A percentile compares a stretch with the other conserved stretches of the same genome.
These are phyloP conservation scores for Exserohilum turcica DNA, from an alignment of 2,329 filamentous ascomycete genomes.

Conservation along the genomic window DNA sequence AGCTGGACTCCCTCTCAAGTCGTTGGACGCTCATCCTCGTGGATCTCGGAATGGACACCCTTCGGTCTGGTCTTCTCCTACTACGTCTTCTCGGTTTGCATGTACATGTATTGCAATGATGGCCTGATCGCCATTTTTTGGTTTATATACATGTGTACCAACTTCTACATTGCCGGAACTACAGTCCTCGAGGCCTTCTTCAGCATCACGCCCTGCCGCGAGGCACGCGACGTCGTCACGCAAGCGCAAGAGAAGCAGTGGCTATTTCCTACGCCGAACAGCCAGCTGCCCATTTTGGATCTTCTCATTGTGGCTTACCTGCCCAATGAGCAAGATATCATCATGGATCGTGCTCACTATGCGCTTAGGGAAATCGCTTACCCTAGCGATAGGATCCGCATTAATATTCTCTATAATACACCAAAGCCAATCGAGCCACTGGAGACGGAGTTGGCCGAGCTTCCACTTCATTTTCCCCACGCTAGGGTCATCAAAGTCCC, in stretches of 20 bases:
- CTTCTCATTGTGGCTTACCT: constrained; percentile 58
- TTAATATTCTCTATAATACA: constrained; percentile 58
- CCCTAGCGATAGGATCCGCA: constrained; percentile 53
- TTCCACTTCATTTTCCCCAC: constrained; percentile 48
- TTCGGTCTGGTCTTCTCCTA: constrained; percentile 51
- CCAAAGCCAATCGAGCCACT: constrained; percentile 54
- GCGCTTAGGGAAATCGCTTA: constrained; percentile 55
- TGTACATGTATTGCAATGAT: constrained; percentile 50
- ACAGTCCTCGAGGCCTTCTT: constrained; percentile 52
- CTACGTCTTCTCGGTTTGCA: constrained; percentile 49
- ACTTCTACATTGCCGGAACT: constrained; percentile 52
- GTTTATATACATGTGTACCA: constrained; percentile 53
- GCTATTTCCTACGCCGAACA: constrained; percentile 50
- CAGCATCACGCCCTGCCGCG: constrained; percentile 45
- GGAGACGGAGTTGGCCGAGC: constrained; percentile 50
- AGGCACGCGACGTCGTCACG: constrained; percentile 45
- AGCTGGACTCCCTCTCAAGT: constrained; percentile 7
- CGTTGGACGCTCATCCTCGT: constrained; percentile 27
- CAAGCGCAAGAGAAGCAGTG: constrained; percentile 49
- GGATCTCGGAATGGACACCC: constrained; percentile 50
- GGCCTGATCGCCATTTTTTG: constrained; percentile 50
- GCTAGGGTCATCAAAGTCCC: constrained; percentile 55
- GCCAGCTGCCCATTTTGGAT: constrained; percentile 52
- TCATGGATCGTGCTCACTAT: constrained; percentile 55
- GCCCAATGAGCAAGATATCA: constrained; percentile 59